Percentiles rank a stretch among this genome's conserved stretches.
These are phyloP conservation scores for Selaginella moellendorffii DNA, from an alignment of 75 land plant genomes.

Conservation along the genomic window DNA sequence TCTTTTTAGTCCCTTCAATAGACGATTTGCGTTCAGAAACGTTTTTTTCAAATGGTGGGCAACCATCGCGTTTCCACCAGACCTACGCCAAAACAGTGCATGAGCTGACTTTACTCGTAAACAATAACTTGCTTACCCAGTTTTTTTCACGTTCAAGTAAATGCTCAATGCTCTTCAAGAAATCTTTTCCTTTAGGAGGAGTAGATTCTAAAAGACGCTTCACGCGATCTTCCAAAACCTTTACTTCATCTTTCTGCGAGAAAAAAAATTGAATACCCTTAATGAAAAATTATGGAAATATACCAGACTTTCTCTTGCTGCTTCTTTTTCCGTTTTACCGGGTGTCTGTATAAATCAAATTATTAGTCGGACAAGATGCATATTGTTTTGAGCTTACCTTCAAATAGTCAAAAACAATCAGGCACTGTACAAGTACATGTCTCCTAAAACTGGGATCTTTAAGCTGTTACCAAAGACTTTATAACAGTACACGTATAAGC, in stretches of 20 bases:
- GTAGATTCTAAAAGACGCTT: conserved; percentile 66
- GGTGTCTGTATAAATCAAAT: conserved; percentile 23
- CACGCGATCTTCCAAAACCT: conserved; percentile 75
- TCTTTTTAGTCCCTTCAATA: conserved; percentile 56
- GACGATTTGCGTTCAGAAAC: conserved; percentile 40
- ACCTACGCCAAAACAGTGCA: conserved; percentile 37
- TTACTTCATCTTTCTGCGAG: conserved; percentile 78
- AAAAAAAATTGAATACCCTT: neutral
- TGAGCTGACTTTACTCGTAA: neutral
- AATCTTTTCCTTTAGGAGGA: conserved; percentile 91
- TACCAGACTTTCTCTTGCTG: conserved; percentile 17
- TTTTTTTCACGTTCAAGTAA: conserved; percentile 86
- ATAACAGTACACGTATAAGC: neutral
- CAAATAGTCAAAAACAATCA: conserved; percentile 82
- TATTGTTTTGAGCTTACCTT: conserved; percentile 33
- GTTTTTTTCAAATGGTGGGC: conserved; percentile 70
- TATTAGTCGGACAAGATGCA: too few species aligned
- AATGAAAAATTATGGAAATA: neutral
- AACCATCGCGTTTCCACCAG: conserved; percentile 99
- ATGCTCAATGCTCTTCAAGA: conserved; percentile 80
- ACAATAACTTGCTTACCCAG: conserved; percentile 42
- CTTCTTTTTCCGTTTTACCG: conserved; percentile 30
- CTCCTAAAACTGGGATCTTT: conserved; percentile 98
- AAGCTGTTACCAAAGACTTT: conserved; percentile 31
- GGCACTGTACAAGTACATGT: conserved; percentile 89